Evolutionary conservation across 73 alveolate genomes (phyloP), one percentile per base, ranked within the genome.

Genomic region (Blepharisma japonicum): DNA sequence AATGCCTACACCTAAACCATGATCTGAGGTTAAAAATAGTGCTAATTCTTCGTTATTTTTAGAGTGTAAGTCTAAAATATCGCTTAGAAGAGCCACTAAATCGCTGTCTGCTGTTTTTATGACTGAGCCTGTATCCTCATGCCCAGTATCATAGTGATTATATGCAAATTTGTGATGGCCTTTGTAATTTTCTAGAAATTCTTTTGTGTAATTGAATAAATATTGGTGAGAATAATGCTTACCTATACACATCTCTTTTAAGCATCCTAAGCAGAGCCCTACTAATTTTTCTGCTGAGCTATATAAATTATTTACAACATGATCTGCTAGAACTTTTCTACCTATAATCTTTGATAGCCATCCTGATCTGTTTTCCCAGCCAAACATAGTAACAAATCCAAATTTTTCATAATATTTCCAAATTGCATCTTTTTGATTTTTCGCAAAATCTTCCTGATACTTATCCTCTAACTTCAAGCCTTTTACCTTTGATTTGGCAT

Each of bases 361-460:
- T 2, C 18, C 23, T 39, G 47, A 61, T 2, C 14, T 25, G 14
- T n/a, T 61, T 9, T 61, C 74, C 14, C 14, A 61, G 11, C 46
- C 74, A 61, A 61, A 61, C 14, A 61, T 8, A 61, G 74, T 61
- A 0, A 61, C 74, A 61, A 20, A 61, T 25, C 74, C 74, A 14
- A 61, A 9, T 1, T 39, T 61, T 61, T 61, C 74, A 61, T 61
- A 61, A 61, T 61, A 25, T 61, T 61, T 61, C 74, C 74, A 61
- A 8, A 61, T 0, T 2, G 74, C 38, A 61, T 61, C 74, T 25
- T 14, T 25, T 61, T 61, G 74, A 2, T 14, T 20, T 18, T 11
- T 25, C 0, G 14, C 18, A 61, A 18, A 61, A 14, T 25, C 23
- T 18, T 14, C 46, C 2, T 61, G 18, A 20, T 18, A 20, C 0